Base-by-base conservation (phyloP, 306 rosid genomes). In the Clitoria ternatea region DNA sequence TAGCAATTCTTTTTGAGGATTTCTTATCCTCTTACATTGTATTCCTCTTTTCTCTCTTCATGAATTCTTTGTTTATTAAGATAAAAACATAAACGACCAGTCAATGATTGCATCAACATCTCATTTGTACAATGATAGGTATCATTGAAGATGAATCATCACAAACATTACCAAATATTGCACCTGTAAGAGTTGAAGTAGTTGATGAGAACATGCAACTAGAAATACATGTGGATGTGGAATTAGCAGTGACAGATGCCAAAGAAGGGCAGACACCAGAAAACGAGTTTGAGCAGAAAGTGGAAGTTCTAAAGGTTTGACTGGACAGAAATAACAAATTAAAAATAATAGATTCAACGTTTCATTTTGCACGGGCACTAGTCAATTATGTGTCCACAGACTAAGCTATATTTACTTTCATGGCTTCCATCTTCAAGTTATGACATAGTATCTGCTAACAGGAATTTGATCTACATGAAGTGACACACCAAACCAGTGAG, bases 241-340 rank as follows among this genome's bases (percentile, higher is more conserved):
- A 35, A 36, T 36, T 37, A 20, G 56, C 13, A 40, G 14, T 6
- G 56, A 55, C 8, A 27, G 5, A 8, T 32, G 44, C 15, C 6
- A 20, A 30, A 19, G 33, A 27, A 11, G 60, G 32, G 26, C 33
- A 59, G 24, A 43, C 15, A 13, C 57, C 14, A 29, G 10, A 57
- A 59, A 19, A 29, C 19, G 13, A 67, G 11, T 18, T 19, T 20
- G 30, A 27, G 26, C 37, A 17, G 17, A 39, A 62, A 20, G 36
- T 2, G 10, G 9, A 6, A 52, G 20, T 49, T 18, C 33, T 19
- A 9, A 42, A 80, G 84, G 84, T 77, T 73, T 73, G 77, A 71
- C n/a, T n/a, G 23, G 32, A 24, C 48, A 5, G 3, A 56, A 20
- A 39, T 60, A 24, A n/a, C n/a, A 40, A 15, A 27, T 55, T 26